Evolutionary conservation across 495 filamentous ascomycete genomes (phyloP).

Genomic region (Neurospora sp.): DNA sequence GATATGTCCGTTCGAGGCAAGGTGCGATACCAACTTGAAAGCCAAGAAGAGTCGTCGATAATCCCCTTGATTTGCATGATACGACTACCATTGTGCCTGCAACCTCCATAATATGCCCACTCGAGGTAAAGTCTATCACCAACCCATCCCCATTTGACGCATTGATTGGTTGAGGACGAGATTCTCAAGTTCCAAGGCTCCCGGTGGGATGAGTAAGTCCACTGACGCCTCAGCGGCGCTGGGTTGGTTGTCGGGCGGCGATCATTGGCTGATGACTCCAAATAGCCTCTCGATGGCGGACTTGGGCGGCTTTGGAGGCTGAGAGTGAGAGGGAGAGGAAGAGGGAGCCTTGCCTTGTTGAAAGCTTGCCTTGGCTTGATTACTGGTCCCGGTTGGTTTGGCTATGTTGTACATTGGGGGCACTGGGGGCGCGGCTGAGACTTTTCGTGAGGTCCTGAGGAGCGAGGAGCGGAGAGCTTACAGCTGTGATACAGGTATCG

Average conservation of each 20-base stretch:
- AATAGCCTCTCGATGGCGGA: neutral
- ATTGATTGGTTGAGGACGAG: neutral
- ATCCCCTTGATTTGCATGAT: neutral
- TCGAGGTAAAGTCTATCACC: neutral
- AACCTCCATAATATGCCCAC: neutral
- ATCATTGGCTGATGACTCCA: neutral
- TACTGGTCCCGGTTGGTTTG: neutral
- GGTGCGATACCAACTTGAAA: neutral
- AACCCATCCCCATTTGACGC: too few relatives aligned
- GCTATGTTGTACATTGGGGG: neutral
- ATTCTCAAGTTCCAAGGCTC: neutral
- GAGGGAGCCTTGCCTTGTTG: neutral
- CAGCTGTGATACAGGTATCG: too few relatives aligned
- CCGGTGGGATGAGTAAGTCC: neutral
- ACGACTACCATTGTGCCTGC: neutral
- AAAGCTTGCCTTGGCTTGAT: neutral
- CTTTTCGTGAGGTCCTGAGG: neutral
- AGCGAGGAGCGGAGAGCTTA: neutral
- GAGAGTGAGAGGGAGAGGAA: neutral
- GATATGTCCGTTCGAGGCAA: neutral
- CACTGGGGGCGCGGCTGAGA: neutral
- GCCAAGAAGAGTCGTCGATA: neutral
- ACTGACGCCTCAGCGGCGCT: neutral
- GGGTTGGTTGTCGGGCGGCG: neutral
- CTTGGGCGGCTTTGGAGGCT: neutral